Percentiles rank a stretch among this genome's conserved stretches.
phyloP scores from a whole-genome alignment of 805 yeast genomes.

The Hanseniaspora vineae region DNA sequence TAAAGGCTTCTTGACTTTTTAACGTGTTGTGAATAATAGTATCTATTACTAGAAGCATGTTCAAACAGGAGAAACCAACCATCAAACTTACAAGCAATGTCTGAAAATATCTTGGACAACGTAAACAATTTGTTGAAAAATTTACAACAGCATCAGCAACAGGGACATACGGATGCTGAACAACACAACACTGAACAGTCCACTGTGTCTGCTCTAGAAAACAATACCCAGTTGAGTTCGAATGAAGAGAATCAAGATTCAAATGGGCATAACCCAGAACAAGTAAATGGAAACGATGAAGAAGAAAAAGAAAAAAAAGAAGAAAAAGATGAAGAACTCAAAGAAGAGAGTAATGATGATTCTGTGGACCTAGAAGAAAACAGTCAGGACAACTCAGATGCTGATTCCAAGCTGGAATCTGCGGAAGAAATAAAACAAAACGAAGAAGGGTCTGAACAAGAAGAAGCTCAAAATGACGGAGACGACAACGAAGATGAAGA shows the following conservation, averaged over 20 bases:
- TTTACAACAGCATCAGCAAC: background rate
- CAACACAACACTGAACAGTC: background rate
- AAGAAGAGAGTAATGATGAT: no score
- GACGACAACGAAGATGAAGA: conserved; percentile 1
- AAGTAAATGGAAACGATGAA: no score
- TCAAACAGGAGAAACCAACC: background rate
- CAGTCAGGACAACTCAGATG: no score
- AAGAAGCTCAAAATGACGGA: background rate
- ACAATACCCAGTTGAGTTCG: no score
- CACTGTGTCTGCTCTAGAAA: background rate
- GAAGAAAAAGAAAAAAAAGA: background rate
- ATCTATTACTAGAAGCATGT: background rate
- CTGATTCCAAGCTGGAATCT: no score
- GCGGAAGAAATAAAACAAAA: background rate
- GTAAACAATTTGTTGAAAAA: background rate
- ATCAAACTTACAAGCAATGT: background rate
- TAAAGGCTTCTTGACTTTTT: no score
- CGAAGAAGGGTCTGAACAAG: background rate
- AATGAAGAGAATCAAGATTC: no score
- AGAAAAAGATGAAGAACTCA: no score
- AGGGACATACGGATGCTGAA: background rate
- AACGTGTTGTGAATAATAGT: background rate
- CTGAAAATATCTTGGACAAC: background rate
- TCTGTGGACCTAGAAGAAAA: background rate
- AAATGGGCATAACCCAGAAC: no score